Conservation (phyloP, 179 eudicot genomes). For the Vitellaria paradoxa region DNA sequence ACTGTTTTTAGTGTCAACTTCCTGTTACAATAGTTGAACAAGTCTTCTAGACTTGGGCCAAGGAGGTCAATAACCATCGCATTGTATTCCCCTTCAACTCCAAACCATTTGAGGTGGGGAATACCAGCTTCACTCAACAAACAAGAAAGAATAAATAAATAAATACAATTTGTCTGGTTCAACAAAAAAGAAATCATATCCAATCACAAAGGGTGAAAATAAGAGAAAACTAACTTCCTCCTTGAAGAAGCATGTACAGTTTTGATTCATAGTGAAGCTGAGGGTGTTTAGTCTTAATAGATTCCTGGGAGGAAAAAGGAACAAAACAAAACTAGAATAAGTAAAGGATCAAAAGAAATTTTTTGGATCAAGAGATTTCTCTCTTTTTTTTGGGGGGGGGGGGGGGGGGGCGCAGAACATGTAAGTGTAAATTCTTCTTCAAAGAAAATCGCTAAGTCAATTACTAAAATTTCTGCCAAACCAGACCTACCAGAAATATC, state of each 20-base stretch:
- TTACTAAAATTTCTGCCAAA: background rate
- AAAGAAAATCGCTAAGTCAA: background rate
- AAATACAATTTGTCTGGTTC: background rate
- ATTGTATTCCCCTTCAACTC: slow-evolving; percentile 80
- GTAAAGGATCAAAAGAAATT: background rate
- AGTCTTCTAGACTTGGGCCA: slow-evolving; percentile 73
- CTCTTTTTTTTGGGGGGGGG: background rate
- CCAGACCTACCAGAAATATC: background rate
- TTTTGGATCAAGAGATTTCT: background rate
- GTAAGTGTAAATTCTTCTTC: background rate
- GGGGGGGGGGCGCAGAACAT: background rate
- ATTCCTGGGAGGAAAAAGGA: slow-evolving; percentile 35
- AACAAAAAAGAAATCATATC: slow-evolving; percentile 4
- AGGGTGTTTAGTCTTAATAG: slow-evolving; percentile 71
- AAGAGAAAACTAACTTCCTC: slow-evolving; percentile 54
- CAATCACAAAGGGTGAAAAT: background rate
- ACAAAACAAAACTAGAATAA: background rate
- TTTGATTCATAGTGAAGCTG: slow-evolving; percentile 80
- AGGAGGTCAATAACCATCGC: slow-evolving; percentile 84
- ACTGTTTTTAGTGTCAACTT: slow-evolving; percentile 68
- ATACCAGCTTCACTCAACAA: slow-evolving; percentile 50
- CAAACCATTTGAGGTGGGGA: slow-evolving; percentile 75
- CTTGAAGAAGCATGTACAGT: slow-evolving; percentile 78
- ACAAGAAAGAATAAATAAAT: background rate
- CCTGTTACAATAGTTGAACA: slow-evolving; percentile 66